Conservation (phyloP, 208 protist genomes). For the Acanthamoeba healyi region DNA sequence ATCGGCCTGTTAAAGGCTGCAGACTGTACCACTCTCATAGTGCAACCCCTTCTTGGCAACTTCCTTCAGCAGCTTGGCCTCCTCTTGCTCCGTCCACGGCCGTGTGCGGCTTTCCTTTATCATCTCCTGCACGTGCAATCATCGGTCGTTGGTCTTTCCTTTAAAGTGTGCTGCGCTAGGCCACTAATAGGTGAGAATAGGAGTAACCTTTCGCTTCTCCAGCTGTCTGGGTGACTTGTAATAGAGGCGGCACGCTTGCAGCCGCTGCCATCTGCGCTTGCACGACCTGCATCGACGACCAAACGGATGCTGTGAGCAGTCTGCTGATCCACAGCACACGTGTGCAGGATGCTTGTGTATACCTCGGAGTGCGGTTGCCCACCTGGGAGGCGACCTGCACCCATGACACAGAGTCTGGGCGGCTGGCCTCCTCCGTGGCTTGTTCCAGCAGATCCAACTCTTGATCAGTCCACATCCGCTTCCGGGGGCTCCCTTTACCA, state of each 20-base stretch:
- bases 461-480: background rate
- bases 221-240: conserved; percentile 47
- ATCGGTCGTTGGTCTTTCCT: too few species aligned
- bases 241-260: background rate
- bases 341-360: background rate
- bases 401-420: background rate
- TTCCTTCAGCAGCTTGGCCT: background rate
- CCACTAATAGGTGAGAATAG: too few species aligned
- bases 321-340: background rate
- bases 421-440: background rate
- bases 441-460: background rate
- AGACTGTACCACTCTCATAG: conserved; percentile 28
- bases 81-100: background rate
- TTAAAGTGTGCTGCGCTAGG: too few species aligned
- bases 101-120: background rate
- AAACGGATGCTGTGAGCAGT: too few species aligned
- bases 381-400: background rate
- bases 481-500: background rate
- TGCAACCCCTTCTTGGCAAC: background rate
- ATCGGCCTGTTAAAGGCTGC: too few species aligned
- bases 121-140: background rate
- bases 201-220: background rate
- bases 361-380: conserved; percentile 23
- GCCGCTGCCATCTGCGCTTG: background rate
- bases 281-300: conserved; percentile 39